phyloP scores from a whole-genome alignment of 2,329 filamentous ascomycete species.

The Trichoderma koningiopsis region DNA sequence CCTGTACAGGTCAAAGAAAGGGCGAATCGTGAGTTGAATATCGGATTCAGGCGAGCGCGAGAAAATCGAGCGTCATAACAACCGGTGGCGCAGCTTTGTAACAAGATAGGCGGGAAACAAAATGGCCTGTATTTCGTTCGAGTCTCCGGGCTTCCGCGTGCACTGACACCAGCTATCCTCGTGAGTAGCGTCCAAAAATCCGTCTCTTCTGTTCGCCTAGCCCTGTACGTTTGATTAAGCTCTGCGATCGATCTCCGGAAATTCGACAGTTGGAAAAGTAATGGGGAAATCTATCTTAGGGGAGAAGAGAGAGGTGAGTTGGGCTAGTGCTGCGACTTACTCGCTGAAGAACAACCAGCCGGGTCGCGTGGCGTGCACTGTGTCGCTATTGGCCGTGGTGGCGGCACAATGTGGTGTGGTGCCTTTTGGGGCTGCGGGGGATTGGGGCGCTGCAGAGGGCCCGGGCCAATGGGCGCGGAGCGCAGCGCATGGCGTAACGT shows the following conservation, averaged over 20 bases:
- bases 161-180: background rate
- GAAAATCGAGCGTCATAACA: conserved; percentile 6
- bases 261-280: background rate
- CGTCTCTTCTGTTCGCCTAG: background rate
- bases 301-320: background rate
- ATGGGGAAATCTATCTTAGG: background rate
- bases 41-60: background rate
- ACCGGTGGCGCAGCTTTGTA: background rate
- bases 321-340: background rate
- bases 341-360: background rate
- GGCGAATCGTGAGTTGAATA: background rate
- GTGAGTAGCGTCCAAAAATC: background rate
- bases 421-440: background rate
- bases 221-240: background rate
- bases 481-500: background rate
- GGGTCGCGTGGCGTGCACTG: background rate
- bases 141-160: conserved; percentile 10
- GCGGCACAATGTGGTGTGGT: background rate
- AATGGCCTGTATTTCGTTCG: background rate
- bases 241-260: background rate
- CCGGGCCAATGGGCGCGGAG: background rate
- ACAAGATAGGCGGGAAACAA: conserved; percentile 7
- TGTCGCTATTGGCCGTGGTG: background rate
- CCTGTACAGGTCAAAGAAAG: background rate
- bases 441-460: background rate